Evolutionary conservation across 768 basidiomycete species (phyloP).

Genomic region (Sporobolomyces roseus): DNA sequence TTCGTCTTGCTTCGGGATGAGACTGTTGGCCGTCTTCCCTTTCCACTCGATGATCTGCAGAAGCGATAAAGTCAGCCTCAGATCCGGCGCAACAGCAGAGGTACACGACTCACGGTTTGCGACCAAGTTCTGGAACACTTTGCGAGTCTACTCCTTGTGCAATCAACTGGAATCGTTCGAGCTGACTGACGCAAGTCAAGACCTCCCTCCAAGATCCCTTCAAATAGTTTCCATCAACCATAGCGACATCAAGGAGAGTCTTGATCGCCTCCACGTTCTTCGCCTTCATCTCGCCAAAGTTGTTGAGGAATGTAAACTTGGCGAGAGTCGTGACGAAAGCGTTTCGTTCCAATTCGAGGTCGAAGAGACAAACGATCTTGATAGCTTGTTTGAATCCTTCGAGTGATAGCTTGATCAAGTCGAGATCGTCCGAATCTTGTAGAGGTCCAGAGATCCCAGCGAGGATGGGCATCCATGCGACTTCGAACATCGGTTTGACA

Average conservation of each 20-base stretch:
- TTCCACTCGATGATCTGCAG: conserved; percentile 21
- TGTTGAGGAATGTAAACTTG: conserved; percentile 97
- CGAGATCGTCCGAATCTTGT: conserved; percentile 90
- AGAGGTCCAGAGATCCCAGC: conserved; percentile 90
- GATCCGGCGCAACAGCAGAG: too few species aligned
- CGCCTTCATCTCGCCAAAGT: conserved; percentile 95
- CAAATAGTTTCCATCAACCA: conserved; percentile 92
- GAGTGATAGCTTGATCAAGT: conserved; percentile 82
- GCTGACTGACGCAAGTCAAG: conserved; percentile 90
- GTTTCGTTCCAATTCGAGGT: conserved; percentile 94
- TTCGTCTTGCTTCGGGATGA: conserved; percentile 37
- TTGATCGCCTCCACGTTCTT: conserved; percentile 99
- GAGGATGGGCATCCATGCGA: conserved; percentile 97
- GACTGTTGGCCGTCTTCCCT: conserved; percentile 22
- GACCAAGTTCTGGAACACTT: conserved; percentile 63
- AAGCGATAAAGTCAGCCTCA: not conserved
- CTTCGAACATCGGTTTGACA: conserved; percentile 97
- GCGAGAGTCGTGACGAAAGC: conserved; percentile 93
- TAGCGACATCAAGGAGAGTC: conserved; percentile 84
- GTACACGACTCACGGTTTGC: conserved; percentile 66
- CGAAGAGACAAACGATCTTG: conserved; percentile 92
- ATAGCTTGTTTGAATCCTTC: conserved; percentile 98
- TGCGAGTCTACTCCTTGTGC: conserved; percentile 72
- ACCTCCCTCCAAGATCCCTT: conserved; percentile 97
- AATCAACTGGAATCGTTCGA: conserved; percentile 98